phyloP scores from a whole-genome alignment of 2,329 filamentous ascomycete genomes.

The Diaporthe longicolla region DNA sequence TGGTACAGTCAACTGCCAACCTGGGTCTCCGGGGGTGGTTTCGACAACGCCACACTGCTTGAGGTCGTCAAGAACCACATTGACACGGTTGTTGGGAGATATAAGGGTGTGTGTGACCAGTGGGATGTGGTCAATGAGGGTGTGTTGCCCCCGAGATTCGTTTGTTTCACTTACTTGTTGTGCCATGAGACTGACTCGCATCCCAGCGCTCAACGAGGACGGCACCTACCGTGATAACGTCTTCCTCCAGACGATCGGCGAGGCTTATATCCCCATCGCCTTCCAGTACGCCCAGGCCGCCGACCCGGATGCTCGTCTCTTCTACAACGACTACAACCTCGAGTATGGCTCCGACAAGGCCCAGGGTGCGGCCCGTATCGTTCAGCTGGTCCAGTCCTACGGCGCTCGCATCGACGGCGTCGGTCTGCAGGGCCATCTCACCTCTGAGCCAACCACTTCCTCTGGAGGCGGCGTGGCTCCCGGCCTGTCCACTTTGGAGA shows the following conservation, averaged over 20 bases:
- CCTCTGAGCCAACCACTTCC: slow-evolving; percentile 58
- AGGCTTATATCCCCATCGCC: slow-evolving; percentile 64
- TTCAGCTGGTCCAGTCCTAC: slow-evolving; percentile 49
- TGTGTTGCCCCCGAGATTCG: slow-evolving; percentile 7
- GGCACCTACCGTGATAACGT: slow-evolving; percentile 61
- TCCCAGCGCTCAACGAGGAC: slow-evolving; percentile 60
- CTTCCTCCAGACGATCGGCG: slow-evolving; percentile 64
- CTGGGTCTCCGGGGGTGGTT: slow-evolving; percentile 63
- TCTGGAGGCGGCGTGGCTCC: slow-evolving; percentile 42
- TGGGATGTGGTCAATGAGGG: slow-evolving; percentile 71
- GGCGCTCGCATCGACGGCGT: slow-evolving; percentile 65
- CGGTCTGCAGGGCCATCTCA: slow-evolving; percentile 66
- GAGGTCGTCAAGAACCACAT: slow-evolving; percentile 67
- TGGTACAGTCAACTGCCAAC: slow-evolving; percentile 64
- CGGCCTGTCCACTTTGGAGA: slow-evolving; percentile 50
- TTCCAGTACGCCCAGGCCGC: slow-evolving; percentile 63
- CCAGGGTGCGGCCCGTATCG: slow-evolving; percentile 51
- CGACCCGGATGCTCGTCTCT: slow-evolving; percentile 63
- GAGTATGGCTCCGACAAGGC: slow-evolving; percentile 55
- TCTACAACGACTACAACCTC: slow-evolving; percentile 69
- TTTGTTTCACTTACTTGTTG: neutral
- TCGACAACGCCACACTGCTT: slow-evolving; percentile 66
- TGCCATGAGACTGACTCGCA: neutral
- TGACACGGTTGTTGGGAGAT: slow-evolving; percentile 59
- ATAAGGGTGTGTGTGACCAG: slow-evolving; percentile 61